Evolutionary conservation across 768 basidiomycete species (phyloP).

Genomic region (Rhodotorula kratochvilovae): DNA sequence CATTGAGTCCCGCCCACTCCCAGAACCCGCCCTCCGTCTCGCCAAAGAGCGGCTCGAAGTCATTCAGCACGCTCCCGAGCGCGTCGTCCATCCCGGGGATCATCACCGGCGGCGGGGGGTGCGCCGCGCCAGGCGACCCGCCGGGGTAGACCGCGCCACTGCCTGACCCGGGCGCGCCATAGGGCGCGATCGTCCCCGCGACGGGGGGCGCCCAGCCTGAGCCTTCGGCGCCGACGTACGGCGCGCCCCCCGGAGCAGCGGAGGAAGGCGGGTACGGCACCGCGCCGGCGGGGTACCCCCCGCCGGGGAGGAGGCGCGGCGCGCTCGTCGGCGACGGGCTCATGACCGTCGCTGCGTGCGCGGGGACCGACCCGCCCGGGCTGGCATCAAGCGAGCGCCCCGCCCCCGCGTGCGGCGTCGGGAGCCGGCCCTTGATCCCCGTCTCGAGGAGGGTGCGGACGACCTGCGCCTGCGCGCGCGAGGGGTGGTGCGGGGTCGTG

Average conservation of each 20-base stretch:
- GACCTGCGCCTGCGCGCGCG: constrained; percentile 27
- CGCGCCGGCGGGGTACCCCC: too few relatives aligned
- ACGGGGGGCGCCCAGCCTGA: too few relatives aligned
- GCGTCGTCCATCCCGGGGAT: constrained; percentile 33
- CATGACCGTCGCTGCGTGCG: constrained; percentile 23
- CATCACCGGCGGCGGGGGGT: constrained; percentile 2
- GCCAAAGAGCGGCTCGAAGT: constrained; percentile 37
- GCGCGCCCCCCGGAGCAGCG: too few relatives aligned
- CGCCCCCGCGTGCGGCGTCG: not conserved
- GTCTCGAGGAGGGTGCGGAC: constrained; percentile 34
- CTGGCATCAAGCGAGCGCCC: not conserved
- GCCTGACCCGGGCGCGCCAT: not conserved
- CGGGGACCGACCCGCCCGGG: constrained; percentile 7
- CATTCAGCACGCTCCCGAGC: constrained; percentile 26
- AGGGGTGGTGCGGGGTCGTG: constrained; percentile 28
- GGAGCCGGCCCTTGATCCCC: constrained; percentile 16
- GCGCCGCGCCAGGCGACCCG: not conserved
- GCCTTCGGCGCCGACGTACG: too few relatives aligned
- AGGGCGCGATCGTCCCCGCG: not conserved
- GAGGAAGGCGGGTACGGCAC: too few relatives aligned
- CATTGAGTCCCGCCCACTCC: constrained; percentile 18
- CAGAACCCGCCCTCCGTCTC: constrained; percentile 14
- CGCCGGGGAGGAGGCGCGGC: not conserved
- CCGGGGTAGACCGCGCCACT: not conserved
- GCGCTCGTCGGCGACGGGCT: not conserved